A percentile compares a stretch with the other conserved stretches of the same genome.
These are phyloP conservation scores for Lachancea mirantina DNA, from an alignment of 805 yeast genomes.

Conservation along the genomic window DNA sequence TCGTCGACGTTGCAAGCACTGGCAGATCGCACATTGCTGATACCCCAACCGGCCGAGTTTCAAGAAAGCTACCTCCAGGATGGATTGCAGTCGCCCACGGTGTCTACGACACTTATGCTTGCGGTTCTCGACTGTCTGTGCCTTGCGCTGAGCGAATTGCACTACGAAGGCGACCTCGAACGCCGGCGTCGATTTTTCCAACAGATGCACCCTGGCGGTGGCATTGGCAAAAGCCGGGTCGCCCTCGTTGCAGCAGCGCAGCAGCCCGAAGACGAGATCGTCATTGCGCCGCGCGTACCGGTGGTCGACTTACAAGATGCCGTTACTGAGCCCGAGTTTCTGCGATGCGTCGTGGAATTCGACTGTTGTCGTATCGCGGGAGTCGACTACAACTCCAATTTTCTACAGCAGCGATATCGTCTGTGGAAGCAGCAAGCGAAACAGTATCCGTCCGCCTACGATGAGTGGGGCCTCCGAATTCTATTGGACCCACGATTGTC, in stretches of 20 bases:
- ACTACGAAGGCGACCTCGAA: conserved; percentile 46
- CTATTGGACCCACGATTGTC: too few species aligned
- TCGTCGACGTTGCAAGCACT: conserved; percentile 12
- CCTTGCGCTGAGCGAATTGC: conserved; percentile 61
- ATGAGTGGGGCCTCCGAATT: too few species aligned
- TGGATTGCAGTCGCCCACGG: conserved; percentile 84
- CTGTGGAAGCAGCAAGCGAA: conserved; percentile 5
- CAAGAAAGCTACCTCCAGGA: conserved; percentile 53
- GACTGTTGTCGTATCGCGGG: conserved; percentile 10
- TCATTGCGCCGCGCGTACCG: background rate
- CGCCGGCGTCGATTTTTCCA: conserved; percentile 54
- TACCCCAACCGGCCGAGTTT: conserved; percentile 39
- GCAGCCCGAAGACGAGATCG: background rate
- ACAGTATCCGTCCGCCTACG: too few species aligned
- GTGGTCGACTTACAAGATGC: conserved; percentile 2
- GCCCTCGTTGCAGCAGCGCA: conserved; percentile 1
- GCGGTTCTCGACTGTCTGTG: conserved; percentile 74
- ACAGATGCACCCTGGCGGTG: conserved; percentile 84
- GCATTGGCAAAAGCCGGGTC: conserved; percentile 50
- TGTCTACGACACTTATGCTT: conserved; percentile 70
- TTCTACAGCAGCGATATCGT: conserved; percentile 8
- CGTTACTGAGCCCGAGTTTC: conserved; percentile 9
- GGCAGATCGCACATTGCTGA: conserved; percentile 31
- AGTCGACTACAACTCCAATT: conserved; percentile 6
- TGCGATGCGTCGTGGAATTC: conserved; percentile 11